Conservation (phyloP, 176 grass and related monocot genomes). For the Oryza glumipatula region DNA sequence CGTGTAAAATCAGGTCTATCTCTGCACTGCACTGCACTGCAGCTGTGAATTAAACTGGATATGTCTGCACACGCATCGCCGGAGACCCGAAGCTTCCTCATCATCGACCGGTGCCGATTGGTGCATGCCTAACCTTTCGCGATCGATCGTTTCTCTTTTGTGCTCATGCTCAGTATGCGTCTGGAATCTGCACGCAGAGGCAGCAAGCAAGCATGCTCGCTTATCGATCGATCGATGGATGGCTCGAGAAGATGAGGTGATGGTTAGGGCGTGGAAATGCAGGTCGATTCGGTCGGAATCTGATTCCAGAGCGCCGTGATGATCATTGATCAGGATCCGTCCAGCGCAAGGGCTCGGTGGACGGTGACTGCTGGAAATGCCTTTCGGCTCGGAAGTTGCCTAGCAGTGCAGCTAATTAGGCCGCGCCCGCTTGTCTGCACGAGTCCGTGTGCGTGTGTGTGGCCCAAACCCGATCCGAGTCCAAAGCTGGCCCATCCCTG, state of each 20-base stretch:
- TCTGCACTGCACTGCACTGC: too few species aligned
- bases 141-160: neutral
- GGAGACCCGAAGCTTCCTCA: neutral
- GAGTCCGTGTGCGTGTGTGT: too few species aligned
- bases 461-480: too few species aligned
- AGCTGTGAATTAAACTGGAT: neutral
- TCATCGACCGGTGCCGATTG: too few species aligned
- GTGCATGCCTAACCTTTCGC: neutral
- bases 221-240: too few species aligned
- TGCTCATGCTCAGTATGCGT: neutral
- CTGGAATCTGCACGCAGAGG: neutral
- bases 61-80: too few species aligned
- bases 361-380: neutral
- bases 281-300: conserved; percentile 9
- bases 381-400: neutral
- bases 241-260: neutral
- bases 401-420: too few species aligned
- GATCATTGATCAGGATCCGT: neutral
- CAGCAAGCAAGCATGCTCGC: neutral
- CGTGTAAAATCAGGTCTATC: neutral
- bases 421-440: too few species aligned
- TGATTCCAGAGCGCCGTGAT: neutral
- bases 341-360: neutral
- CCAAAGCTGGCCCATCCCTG: too few species aligned
- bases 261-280: neutral